Evolutionary conservation across 2,329 filamentous ascomycete species (phyloP).

Genomic region (Colletotrichum camelliae): DNA sequence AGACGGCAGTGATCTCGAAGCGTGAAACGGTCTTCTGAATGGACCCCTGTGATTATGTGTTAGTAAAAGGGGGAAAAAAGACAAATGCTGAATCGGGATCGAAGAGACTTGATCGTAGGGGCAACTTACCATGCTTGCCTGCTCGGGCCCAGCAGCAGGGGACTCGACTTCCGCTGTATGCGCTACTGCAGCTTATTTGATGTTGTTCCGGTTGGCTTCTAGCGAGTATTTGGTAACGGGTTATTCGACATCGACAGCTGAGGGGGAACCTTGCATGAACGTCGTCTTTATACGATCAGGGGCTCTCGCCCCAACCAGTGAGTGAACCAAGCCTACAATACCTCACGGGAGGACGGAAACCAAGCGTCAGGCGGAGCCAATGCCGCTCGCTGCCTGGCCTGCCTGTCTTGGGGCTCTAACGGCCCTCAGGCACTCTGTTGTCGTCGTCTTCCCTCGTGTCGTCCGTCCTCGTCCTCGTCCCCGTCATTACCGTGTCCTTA

Average conservation of each 20-base stretch:
- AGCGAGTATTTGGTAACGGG: neutral
- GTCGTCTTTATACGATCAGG: slow-evolving; percentile 3
- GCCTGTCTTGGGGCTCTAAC: neutral
- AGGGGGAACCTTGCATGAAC: neutral
- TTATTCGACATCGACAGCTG: neutral
- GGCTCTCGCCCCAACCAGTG: neutral
- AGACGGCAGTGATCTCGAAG: slow-evolving; percentile 65
- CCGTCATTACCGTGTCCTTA: neutral
- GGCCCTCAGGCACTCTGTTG: neutral
- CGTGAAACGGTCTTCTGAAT: slow-evolving; percentile 55
- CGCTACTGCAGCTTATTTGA: slow-evolving; percentile 9
- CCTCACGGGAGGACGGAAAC: neutral
- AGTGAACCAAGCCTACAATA: neutral
- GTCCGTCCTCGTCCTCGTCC: neutral
- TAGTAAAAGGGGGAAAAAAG: neutral
- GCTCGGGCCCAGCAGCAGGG: slow-evolving; percentile 7
- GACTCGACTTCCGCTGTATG: neutral
- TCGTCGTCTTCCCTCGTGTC: neutral
- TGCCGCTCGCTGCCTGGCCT: neutral
- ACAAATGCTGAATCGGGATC: neutral
- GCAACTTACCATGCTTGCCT: slow-evolving; percentile 14
- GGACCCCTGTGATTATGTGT: neutral
- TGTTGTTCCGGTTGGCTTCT: neutral
- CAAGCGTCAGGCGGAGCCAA: neutral
- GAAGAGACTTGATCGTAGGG: neutral